Evolutionary conservation across 2,329 filamentous ascomycete species (phyloP), one percentile per base, ranked within the genome.

Genomic region (Akanthomyces uredinophilus): DNA sequence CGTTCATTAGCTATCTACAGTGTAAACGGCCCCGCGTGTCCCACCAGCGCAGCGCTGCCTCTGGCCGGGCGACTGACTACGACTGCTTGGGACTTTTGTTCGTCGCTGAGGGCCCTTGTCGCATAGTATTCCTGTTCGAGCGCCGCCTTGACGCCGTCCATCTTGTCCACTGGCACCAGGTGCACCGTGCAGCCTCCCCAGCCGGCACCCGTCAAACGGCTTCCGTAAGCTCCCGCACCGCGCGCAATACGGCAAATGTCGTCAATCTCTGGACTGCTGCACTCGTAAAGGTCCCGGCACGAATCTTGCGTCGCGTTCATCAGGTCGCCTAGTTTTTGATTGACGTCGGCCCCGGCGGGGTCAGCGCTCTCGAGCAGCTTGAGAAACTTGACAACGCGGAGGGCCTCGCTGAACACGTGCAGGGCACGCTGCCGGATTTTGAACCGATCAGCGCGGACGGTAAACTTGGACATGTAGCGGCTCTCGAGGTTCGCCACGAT

Each of bases 101-200:
- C 90, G 24, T 85, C 82, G 0, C 81, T 89, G 64, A 87, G 70
- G 6, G 79, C 71, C 67, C 83, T 83, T 78, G 88, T 89, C 61
- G 83, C 78, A 74, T 96, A 98, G 74, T 98, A 99, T 71, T 92
- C 87, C 65, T 83, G 83, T 69, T 90, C 85, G 83, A 95, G 87
- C 5, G 91, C 91, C 69, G 84, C 81, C 73, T 85, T 91, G 24
- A 99, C 90, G 29, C 79, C 84, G 5, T 88, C 87, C 0, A 97
- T 89, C 75, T 89, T 94, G 70, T 92, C 84, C 63, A 87, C 90
- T 0, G 94, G 90, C 58, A 98, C 89, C 62, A 99, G 83, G 77
- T 99, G 95, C 63, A 99, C 94, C 64, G 87, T 95, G 78, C 95
- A 98, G 2, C 95, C 95, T 65, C 95, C 95, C 95, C 95, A 99